These are phyloP conservation scores for Coffea humblotiana DNA, from an alignment of 305 asterid species.

Conservation along the genomic window DNA sequence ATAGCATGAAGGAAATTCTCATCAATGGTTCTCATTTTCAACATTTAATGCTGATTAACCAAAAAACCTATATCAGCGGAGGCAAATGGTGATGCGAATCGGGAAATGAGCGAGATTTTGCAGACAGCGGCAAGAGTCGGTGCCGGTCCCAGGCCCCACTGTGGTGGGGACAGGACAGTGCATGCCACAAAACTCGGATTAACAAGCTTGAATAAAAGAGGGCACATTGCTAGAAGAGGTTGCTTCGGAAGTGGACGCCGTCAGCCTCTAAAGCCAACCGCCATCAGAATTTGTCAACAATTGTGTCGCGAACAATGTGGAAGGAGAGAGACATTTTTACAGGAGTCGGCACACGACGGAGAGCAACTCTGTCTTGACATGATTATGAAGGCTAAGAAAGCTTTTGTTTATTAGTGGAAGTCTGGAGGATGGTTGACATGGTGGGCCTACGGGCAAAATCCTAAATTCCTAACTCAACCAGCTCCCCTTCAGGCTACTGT, in stretches of 20 bases:
- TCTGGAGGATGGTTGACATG: not conserved
- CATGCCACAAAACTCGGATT: conserved; percentile 12
- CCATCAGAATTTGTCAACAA: not conserved
- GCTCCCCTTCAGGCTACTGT: not conserved
- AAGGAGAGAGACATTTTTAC: not conserved
- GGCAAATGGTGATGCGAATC: not conserved
- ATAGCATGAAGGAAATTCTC: too few relatives aligned
- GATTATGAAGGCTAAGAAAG: not conserved
- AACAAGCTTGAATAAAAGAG: not conserved
- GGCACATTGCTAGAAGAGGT: not conserved
- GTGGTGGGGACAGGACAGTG: not conserved
- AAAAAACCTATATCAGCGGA: not conserved
- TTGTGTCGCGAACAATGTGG: not conserved
- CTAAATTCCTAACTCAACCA: not conserved
- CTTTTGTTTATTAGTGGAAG: not conserved
- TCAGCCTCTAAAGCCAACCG: not conserved
- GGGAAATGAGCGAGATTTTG: not conserved
- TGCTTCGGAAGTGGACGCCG: not conserved
- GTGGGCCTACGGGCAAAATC: not conserved
- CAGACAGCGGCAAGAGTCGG: not conserved
- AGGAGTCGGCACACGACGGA: not conserved
- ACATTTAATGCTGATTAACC: not conserved
- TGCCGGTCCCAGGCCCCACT: conserved; percentile 5
- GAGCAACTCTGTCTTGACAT: conserved; percentile 1
- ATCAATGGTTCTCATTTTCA: too few relatives aligned